A percentile compares a stretch with the other conserved stretches of the same genome.
Conservation (phyloP, 176 grass and related monocot genomes). For the Hyparrhenia diplandra region DNA sequence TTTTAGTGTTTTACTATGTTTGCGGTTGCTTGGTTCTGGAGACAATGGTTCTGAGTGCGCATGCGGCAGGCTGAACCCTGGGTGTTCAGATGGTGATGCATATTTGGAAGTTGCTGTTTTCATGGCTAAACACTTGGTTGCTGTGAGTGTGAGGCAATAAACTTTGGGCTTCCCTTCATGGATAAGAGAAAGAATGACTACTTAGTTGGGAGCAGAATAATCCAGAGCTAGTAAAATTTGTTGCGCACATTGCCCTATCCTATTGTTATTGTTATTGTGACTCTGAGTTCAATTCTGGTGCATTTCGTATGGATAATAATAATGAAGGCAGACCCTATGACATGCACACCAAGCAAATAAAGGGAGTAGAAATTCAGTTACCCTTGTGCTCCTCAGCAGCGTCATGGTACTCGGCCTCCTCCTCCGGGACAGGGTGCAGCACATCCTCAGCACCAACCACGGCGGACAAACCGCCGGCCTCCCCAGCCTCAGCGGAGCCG, state of each 20-base stretch:
- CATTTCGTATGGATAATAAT: not conserved
- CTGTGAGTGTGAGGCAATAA: not conserved
- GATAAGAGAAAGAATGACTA: not conserved
- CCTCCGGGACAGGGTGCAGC: slow-evolving; percentile 75
- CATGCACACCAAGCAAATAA: not conserved
- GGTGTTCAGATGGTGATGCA: not conserved
- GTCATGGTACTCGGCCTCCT: slow-evolving; percentile 87
- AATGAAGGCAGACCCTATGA: not conserved
- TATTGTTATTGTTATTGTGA: not conserved
- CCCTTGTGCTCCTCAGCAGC: slow-evolving; percentile 72
- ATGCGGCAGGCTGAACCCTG: not conserved
- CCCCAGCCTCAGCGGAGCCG: slow-evolving; percentile 18
- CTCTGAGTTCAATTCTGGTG: not conserved
- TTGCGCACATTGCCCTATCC: not conserved
- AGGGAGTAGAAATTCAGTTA: slow-evolving; percentile 21
- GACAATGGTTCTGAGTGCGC: not conserved
- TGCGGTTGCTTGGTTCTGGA: not conserved
- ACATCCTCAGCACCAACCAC: slow-evolving; percentile 25
- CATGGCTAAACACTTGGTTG: not conserved
- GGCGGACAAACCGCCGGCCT: no score
- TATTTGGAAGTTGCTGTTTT: not conserved
- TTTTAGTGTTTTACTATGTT: not conserved
- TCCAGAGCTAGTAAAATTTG: not conserved
- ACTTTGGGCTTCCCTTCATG: not conserved
- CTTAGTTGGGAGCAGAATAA: not conserved